Percentiles rank a stretch among this genome's conserved stretches.
These are phyloP conservation scores for Acacia concinna DNA, from an alignment of 331 rosid genomes.

Conservation along the genomic window DNA sequence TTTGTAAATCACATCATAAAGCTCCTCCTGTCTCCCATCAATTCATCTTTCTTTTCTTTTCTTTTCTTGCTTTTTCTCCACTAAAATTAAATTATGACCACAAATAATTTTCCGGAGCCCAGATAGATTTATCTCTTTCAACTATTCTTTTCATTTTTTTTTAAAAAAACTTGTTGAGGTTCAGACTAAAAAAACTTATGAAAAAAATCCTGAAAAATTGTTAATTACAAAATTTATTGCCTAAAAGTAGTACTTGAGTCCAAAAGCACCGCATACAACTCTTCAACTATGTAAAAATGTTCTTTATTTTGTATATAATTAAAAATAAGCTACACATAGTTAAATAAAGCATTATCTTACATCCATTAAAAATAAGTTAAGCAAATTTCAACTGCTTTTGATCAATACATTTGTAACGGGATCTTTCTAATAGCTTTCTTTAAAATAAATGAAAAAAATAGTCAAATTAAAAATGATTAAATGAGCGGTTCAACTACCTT, in stretches of 20 bases:
- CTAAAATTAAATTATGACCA: not conserved
- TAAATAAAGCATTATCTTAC: no score
- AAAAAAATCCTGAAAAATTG: not conserved
- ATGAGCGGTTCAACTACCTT: not conserved
- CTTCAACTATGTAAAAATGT: not conserved
- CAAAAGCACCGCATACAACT: no score
- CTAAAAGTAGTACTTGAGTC: no score
- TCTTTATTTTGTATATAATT: no score
- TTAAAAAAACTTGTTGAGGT: not conserved
- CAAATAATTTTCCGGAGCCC: not conserved
- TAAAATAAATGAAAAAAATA: not conserved
- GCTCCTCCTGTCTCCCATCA: constrained; percentile 26
- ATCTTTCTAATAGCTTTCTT: not conserved
- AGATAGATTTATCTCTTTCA: not conserved
- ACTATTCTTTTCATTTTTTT: not conserved
- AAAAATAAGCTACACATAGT: no score
- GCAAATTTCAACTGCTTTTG: no score
- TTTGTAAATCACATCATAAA: constrained; percentile 39
- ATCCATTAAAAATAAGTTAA: no score
- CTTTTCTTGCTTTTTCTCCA: constrained; percentile 3
- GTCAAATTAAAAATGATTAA: not conserved
- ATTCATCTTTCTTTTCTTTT: not conserved
- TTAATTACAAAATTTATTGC: not conserved
- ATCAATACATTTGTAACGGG: no score
- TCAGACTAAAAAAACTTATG: not conserved